phyloP scores from a whole-genome alignment of 805 yeast species.

The Wickerhamiella sergipiensis region DNA sequence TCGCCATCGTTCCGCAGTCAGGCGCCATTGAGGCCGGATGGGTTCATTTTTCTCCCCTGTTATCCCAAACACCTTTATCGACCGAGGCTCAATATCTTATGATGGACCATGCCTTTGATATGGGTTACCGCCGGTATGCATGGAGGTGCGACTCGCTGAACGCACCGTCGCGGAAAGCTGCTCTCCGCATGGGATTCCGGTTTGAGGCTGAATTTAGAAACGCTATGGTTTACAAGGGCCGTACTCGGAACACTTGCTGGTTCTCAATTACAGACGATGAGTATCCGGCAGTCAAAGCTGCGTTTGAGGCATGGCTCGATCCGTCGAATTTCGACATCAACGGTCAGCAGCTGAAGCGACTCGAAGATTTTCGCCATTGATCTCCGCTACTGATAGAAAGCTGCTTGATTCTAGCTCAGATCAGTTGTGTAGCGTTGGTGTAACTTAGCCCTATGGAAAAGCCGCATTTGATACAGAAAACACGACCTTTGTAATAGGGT shows the following conservation, averaged over 20 bases:
- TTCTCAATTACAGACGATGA: constrained; percentile 23
- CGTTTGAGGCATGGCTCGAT: constrained; percentile 21
- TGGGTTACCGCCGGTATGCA: constrained; percentile 24
- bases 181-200: constrained; percentile 22
- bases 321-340: constrained; percentile 17
- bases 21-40: constrained; percentile 23
- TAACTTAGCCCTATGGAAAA: too few species aligned
- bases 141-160: constrained; percentile 26
- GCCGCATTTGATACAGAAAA: too few species aligned
- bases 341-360: constrained; percentile 18
- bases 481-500: too few species aligned
- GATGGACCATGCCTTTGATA: constrained; percentile 19
- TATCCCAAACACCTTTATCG: constrained; percentile 20
- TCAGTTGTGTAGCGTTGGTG: too few species aligned
- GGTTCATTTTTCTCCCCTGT: constrained; percentile 16
- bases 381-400: too few species aligned
- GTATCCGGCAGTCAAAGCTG: constrained; percentile 19
- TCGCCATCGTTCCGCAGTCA: constrained; percentile 19
- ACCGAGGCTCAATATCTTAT: constrained; percentile 25
- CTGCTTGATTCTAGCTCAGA: too few species aligned
- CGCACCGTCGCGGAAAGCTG: constrained; percentile 22
- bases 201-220: constrained; percentile 24
- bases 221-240: constrained; percentile 20
- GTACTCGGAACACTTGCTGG: constrained; percentile 25
- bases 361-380: neutral